A percentile compares a stretch with the other conserved stretches of the same genome.
Conservation (phyloP, 495 filamentous ascomycete species). For the Lasiosphaeria ovina region DNA sequence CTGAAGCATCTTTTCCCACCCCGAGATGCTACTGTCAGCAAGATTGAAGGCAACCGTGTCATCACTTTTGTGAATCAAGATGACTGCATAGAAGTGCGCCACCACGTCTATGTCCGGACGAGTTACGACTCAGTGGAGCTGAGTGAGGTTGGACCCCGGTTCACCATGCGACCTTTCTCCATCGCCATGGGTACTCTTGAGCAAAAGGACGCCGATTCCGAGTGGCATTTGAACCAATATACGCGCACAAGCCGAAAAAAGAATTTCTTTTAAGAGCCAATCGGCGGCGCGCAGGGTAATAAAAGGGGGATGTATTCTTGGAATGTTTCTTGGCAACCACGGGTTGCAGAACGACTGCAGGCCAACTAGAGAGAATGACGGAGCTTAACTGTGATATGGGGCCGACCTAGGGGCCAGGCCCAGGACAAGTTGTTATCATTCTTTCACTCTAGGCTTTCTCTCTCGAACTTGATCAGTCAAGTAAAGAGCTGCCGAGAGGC, state of each 20-base stretch:
- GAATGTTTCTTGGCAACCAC: too few species aligned
- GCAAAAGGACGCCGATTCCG: conserved; percentile 92
- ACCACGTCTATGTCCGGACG: conserved; percentile 61
- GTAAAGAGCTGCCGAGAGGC: too few species aligned
- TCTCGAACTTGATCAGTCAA: too few species aligned
- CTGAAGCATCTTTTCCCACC: conserved; percentile 95
- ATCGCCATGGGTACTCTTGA: conserved; percentile 91
- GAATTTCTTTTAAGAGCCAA: conserved; percentile 62
- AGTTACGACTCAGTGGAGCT: conserved; percentile 86
- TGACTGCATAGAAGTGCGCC: conserved; percentile 75
- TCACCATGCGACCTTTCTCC: conserved; percentile 96
- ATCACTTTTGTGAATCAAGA: conserved; percentile 95
- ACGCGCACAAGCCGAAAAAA: conserved; percentile 90
- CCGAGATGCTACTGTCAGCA: conserved; percentile 64
- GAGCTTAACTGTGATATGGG: too few species aligned
- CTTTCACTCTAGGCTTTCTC: too few species aligned
- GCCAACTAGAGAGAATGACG: too few species aligned
- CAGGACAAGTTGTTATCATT: too few species aligned
- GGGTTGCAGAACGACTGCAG: too few species aligned
- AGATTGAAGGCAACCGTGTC: conserved; percentile 80
- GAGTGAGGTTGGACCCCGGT: conserved; percentile 90
- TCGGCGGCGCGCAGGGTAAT: conserved; percentile 28
- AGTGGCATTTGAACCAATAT: conserved; percentile 94
- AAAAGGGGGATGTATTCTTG: conserved; percentile 21
- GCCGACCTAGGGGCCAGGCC: too few species aligned